phyloP scores from a whole-genome alignment of 2,329 filamentous ascomycete genomes.

The Alternaria ethzedia region DNA sequence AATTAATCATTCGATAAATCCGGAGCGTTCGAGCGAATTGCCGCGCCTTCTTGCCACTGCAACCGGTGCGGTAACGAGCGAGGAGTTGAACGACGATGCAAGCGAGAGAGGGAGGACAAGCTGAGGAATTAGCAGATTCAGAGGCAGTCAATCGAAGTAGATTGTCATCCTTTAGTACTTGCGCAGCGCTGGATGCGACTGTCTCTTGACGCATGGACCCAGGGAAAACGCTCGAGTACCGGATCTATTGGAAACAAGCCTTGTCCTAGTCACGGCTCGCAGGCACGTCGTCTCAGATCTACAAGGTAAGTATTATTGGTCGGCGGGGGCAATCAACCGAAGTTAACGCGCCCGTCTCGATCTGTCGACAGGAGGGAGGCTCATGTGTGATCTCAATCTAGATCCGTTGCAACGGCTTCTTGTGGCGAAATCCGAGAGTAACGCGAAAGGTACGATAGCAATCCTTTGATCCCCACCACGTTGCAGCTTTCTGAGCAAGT shows the following conservation, averaged over 20 bases:
- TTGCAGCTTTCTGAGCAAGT: constrained; percentile 8
- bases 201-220: constrained; percentile 39
- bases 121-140: constrained; percentile 18
- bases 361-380: constrained; percentile 29
- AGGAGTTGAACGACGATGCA: background rate
- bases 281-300: constrained; percentile 40
- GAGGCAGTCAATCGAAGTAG: constrained; percentile 30
- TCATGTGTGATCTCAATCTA: constrained; percentile 38
- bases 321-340: constrained; percentile 43
- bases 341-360: constrained; percentile 35
- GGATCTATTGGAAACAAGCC: constrained; percentile 46
- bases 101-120: constrained; percentile 14
- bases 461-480: constrained; percentile 19
- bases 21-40: constrained; percentile 35
- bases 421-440: constrained; percentile 36
- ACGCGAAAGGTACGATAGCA: constrained; percentile 18
- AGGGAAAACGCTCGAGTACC: constrained; percentile 42
- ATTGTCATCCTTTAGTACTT: constrained; percentile 49
- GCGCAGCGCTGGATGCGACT: constrained; percentile 23
- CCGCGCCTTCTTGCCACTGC: constrained; percentile 34
- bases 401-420: constrained; percentile 33
- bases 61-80: constrained; percentile 14
- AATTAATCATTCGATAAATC: constrained; percentile 23
- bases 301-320: constrained; percentile 35
- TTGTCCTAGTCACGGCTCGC: constrained; percentile 45